These are phyloP conservation scores for Naganishia cerealis DNA, from an alignment of 1,284 basidiomycete genomes.

Conservation along the genomic window DNA sequence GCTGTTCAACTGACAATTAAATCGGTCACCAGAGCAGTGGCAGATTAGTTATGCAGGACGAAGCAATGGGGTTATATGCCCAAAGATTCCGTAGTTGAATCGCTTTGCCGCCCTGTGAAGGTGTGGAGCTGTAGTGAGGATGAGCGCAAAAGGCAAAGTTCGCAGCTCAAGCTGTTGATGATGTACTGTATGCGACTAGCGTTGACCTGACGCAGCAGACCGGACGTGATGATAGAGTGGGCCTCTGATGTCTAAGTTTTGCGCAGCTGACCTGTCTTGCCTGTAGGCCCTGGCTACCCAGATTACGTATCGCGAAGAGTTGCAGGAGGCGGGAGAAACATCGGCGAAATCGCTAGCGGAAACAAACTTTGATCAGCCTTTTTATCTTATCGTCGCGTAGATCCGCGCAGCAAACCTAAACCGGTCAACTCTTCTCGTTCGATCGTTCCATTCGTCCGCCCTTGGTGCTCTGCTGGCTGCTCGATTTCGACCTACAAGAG, in stretches of 20 bases:
- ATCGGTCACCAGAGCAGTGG: neutral
- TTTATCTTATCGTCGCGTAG: constrained; percentile 6
- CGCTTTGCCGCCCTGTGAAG: neutral
- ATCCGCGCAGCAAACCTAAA: no score
- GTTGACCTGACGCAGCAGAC: neutral
- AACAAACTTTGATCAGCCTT: neutral
- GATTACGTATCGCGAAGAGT: neutral
- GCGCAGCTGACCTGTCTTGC: neutral
- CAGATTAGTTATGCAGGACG: neutral
- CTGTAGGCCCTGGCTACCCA: neutral
- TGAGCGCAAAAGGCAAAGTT: neutral
- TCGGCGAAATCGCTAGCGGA: neutral
- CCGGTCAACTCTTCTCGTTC: no score
- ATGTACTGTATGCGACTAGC: neutral
- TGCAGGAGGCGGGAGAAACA: neutral
- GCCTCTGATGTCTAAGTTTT: neutral
- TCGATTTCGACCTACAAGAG: no score
- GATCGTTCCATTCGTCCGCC: no score
- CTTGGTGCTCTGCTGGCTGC: no score
- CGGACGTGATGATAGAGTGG: no score
- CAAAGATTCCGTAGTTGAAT: neutral
- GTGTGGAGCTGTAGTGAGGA: neutral
- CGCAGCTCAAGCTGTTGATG: neutral
- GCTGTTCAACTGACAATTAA: neutral
- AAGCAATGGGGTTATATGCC: neutral